phyloP scores from a whole-genome alignment of 2,329 filamentous ascomycete species.

The Colletotrichum cuscutae region DNA sequence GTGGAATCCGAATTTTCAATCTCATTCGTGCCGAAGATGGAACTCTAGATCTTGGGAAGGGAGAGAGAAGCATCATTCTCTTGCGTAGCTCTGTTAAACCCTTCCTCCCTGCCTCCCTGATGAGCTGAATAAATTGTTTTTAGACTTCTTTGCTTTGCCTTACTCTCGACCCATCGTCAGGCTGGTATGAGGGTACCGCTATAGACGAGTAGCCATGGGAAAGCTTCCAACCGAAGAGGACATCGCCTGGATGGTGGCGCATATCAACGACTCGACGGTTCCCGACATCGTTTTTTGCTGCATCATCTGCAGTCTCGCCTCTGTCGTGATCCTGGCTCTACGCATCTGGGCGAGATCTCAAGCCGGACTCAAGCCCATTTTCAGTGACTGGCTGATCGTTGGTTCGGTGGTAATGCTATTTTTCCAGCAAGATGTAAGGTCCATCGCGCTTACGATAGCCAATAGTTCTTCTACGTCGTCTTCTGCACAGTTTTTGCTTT shows the following conservation, averaged over 20 bases:
- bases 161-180: not conserved
- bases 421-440: not conserved
- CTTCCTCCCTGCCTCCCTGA: not conserved
- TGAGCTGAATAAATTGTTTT: not conserved
- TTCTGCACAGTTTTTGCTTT: slow-evolving; percentile 25
- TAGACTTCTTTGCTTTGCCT: not conserved
- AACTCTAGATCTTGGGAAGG: too few species aligned
- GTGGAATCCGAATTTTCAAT: too few species aligned
- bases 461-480: slow-evolving; percentile 14
- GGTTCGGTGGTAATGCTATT: slow-evolving; percentile 13
- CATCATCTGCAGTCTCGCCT: slow-evolving; percentile 5
- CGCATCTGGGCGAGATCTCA: slow-evolving; percentile 15
- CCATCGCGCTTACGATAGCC: not conserved
- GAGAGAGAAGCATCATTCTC: too few species aligned
- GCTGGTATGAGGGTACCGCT: not conserved
- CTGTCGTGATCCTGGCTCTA: slow-evolving; percentile 5
- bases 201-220: not conserved
- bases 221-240: slow-evolving; percentile 12
- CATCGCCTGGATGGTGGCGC: slow-evolving; percentile 26
- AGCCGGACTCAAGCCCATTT: slow-evolving; percentile 1
- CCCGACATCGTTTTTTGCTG: slow-evolving; percentile 26
- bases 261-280: slow-evolving; percentile 24
- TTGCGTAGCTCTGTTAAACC: not conserved
- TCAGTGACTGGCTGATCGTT: slow-evolving; percentile 26
- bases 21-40: too few species aligned